Evolutionary conservation across 768 basidiomycete genomes (phyloP).

Genomic region (Russula lepida): DNA sequence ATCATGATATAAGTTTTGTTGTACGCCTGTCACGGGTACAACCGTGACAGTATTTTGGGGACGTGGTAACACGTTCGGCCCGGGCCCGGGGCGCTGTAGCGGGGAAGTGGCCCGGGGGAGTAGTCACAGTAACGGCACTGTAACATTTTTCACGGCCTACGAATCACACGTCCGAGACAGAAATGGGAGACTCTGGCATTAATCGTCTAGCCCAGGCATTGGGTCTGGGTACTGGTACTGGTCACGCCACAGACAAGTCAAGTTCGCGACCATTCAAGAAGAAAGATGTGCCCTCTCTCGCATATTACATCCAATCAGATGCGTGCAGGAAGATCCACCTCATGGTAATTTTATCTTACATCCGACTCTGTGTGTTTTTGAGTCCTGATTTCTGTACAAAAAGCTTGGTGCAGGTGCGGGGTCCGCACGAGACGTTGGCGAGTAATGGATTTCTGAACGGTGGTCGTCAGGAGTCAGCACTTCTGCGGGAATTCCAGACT

Average conservation of each 20-base stretch:
- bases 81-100: too few relatives aligned
- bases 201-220: not conserved
- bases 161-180: not conserved
- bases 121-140: too few relatives aligned
- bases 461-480: slow-evolving; percentile 55
- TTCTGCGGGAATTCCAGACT: slow-evolving; percentile 82
- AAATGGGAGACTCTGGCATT: not conserved
- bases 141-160: too few relatives aligned
- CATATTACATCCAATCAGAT: slow-evolving; percentile 27
- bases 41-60: too few relatives aligned
- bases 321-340: slow-evolving; percentile 26
- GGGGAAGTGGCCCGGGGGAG: too few relatives aligned
- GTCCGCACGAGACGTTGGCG: not conserved
- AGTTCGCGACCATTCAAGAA: slow-evolving; percentile 1
- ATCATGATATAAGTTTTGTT: too few relatives aligned
- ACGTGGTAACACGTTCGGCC: too few relatives aligned
- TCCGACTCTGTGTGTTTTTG: not conserved
- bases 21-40: too few relatives aligned
- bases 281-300: slow-evolving; percentile 22
- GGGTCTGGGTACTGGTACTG: not conserved
- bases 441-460: not conserved
- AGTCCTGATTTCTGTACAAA: not conserved
- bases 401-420: slow-evolving; percentile 21
- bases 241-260: not conserved
- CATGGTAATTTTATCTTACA: slow-evolving; percentile 23